Evolutionary conservation across 306 rosid genomes (phyloP).

Genomic region (Carpinus fangiana): DNA sequence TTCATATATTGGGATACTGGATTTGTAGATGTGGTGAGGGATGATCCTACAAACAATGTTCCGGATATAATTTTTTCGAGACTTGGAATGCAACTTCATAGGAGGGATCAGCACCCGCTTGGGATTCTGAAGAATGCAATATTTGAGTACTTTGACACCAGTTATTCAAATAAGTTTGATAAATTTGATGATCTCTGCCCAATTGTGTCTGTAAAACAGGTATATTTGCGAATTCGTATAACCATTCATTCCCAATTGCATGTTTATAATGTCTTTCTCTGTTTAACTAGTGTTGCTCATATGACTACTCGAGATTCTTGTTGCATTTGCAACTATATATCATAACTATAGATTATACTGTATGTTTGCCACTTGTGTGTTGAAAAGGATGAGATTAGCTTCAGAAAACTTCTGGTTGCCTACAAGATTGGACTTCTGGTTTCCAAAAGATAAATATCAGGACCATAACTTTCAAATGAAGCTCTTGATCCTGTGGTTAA

Average conservation of each 20-base stretch:
- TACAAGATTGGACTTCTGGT: neutral
- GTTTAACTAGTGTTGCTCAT: constrained; percentile 11
- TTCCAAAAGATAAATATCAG: neutral
- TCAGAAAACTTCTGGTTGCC: neutral
- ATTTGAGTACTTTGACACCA: constrained; percentile 71
- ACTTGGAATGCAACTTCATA: constrained; percentile 93
- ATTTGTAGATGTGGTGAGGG: constrained; percentile 79
- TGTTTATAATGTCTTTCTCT: constrained; percentile 11
- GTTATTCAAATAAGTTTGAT: constrained; percentile 70
- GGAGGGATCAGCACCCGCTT: constrained; percentile 84
- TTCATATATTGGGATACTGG: constrained; percentile 22
- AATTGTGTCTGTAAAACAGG: constrained; percentile 81
- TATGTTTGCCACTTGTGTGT: constrained; percentile 3
- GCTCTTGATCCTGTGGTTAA: neutral
- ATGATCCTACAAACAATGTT: constrained; percentile 92
- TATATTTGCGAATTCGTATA: constrained; percentile 20
- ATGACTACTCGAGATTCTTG: neutral
- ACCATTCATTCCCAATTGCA: constrained; percentile 8
- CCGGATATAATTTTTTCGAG: constrained; percentile 81
- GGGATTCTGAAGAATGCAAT: constrained; percentile 91
- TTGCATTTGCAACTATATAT: neutral
- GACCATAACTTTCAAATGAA: neutral
- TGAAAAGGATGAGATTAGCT: neutral
- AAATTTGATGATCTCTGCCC: constrained; percentile 87
- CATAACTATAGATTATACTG: neutral